Percentiles rank a stretch among this genome's conserved stretches.
Evolutionary conservation across 805 yeast species (phyloP).

Genomic region (Cyberlindnera nakhonratchasimensis): DNA sequence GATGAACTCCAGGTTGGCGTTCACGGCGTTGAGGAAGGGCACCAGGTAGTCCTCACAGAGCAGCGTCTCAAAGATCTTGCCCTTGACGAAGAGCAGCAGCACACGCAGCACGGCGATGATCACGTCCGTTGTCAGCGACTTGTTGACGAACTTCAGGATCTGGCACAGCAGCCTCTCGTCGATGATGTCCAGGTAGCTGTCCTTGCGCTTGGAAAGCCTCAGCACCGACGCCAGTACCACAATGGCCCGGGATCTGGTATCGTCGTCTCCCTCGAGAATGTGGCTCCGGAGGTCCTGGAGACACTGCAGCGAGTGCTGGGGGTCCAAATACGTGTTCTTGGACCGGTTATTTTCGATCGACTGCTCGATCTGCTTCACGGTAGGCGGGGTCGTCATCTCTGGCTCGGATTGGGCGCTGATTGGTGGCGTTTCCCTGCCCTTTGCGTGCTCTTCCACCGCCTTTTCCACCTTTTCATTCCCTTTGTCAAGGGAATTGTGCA

Average conservation of each 20-base stretch:
- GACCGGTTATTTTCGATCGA: conserved; percentile 18
- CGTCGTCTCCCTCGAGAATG: conserved; percentile 15
- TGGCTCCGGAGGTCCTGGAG: conserved; percentile 35
- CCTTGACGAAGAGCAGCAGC: conserved; percentile 20
- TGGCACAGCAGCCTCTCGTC: conserved; percentile 40
- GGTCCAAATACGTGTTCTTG: conserved; percentile 19
- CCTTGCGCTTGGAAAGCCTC: conserved; percentile 41
- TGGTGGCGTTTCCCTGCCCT: not conserved
- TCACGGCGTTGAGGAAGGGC: conserved; percentile 18
- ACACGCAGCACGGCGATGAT: conserved; percentile 44
- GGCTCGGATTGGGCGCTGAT: not conserved
- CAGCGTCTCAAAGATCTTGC: conserved; percentile 22
- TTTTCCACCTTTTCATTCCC: not conserved
- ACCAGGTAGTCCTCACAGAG: conserved; percentile 15
- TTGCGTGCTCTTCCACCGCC: too few relatives aligned
- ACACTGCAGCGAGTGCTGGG: conserved; percentile 19
- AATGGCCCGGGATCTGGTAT: conserved; percentile 42
- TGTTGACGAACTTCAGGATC: conserved; percentile 39
- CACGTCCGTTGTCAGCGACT: conserved; percentile 35
- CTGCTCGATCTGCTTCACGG: conserved; percentile 21
- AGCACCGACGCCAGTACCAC: conserved; percentile 51
- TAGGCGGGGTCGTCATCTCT: conserved; percentile 9
- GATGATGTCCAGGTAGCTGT: conserved; percentile 34
- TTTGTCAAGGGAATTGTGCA: too few relatives aligned
- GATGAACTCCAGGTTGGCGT: conserved; percentile 15